These are phyloP conservation scores for Tylopilus rubrobrunneus DNA, from an alignment of 768 basidiomycete species.

Conservation along the genomic window DNA sequence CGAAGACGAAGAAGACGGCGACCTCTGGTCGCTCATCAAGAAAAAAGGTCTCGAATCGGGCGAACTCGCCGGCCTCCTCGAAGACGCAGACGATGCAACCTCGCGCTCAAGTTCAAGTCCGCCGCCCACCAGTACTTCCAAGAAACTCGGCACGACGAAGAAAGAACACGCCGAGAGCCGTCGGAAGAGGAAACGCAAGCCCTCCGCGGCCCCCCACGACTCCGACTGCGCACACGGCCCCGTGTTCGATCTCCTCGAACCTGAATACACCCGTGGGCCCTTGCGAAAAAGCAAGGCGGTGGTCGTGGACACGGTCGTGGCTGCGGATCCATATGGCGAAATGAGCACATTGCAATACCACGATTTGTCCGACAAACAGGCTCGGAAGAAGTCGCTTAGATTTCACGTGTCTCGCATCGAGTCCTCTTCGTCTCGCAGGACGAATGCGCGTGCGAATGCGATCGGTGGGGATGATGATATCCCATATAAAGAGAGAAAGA, in stretches of 20 bases:
- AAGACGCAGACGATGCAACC: constrained; percentile 39
- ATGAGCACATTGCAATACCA: constrained; percentile 58
- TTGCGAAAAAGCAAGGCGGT: constrained; percentile 16
- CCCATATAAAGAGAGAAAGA: constrained; percentile 77
- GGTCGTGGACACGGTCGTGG: constrained; percentile 5
- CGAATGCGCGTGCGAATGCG: constrained; percentile 65
- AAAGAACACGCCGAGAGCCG: constrained; percentile 16
- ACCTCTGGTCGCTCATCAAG: constrained; percentile 41
- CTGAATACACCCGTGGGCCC: constrained; percentile 42
- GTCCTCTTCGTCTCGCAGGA: constrained; percentile 69
- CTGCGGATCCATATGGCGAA: constrained; percentile 64
- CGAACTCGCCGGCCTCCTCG: constrained; percentile 56
- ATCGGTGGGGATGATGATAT: constrained; percentile 93
- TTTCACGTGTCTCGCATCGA: constrained; percentile 95
- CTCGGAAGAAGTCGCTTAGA: constrained; percentile 75
- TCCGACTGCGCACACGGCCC: constrained; percentile 28
- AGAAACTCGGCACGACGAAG: constrained; percentile 5
- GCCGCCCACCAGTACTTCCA: background rate
- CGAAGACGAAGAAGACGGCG: constrained; percentile 38
- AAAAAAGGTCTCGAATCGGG: constrained; percentile 36
- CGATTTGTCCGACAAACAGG: constrained; percentile 81
- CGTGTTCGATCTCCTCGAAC: constrained; percentile 78
- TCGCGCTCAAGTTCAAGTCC: constrained; percentile 3
- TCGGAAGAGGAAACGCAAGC: constrained; percentile 66
- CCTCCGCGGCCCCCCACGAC: constrained; percentile 18